Percentiles rank a stretch among this genome's conserved stretches.
Conservation (phyloP, 1,284 basidiomycete genomes). For the Sutorius eximius region DNA sequence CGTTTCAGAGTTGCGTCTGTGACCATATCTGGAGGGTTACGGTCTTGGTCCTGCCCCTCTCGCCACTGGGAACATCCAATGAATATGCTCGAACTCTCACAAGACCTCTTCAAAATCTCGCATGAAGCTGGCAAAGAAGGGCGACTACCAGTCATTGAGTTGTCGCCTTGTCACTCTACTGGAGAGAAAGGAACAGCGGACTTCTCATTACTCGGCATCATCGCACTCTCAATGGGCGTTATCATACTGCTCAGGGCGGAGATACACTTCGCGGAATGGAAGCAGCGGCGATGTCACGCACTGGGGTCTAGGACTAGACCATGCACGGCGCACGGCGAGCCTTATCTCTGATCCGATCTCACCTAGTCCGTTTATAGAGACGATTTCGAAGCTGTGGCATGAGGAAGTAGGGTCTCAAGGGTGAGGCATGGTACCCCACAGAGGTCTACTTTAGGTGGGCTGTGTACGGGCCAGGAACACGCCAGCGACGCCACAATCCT, state of each 20-base stretch:
- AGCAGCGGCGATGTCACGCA: conserved; percentile 45
- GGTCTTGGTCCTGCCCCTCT: too few species aligned
- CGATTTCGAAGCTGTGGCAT: conserved; percentile 42
- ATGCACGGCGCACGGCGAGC: not conserved
- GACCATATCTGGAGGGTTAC: not conserved
- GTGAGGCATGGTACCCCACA: conserved; percentile 29
- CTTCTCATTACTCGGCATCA: conserved; percentile 47
- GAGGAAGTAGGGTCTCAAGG: conserved; percentile 45
- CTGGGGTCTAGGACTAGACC: conserved; percentile 16
- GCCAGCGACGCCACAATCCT: conserved; percentile 44
- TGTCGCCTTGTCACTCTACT: conserved; percentile 18
- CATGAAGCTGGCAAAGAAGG: too few species aligned
- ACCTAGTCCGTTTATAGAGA: conserved; percentile 48
- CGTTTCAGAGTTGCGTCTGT: not conserved
- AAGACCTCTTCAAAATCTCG: too few species aligned
- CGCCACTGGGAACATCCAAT: too few species aligned
- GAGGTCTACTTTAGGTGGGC: conserved; percentile 49
- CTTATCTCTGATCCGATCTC: conserved; percentile 15
- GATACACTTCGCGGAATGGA: conserved; percentile 53
- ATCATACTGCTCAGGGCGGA: conserved; percentile 45
- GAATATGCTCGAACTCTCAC: too few species aligned
- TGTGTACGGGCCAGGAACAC: conserved; percentile 44
- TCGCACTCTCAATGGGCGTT: conserved; percentile 45
- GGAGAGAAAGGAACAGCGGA: conserved; percentile 46
- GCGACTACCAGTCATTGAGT: too few species aligned